Evolutionary conservation across 208 protist genomes (phyloP).

Genomic region (Crithidia sp.): DNA sequence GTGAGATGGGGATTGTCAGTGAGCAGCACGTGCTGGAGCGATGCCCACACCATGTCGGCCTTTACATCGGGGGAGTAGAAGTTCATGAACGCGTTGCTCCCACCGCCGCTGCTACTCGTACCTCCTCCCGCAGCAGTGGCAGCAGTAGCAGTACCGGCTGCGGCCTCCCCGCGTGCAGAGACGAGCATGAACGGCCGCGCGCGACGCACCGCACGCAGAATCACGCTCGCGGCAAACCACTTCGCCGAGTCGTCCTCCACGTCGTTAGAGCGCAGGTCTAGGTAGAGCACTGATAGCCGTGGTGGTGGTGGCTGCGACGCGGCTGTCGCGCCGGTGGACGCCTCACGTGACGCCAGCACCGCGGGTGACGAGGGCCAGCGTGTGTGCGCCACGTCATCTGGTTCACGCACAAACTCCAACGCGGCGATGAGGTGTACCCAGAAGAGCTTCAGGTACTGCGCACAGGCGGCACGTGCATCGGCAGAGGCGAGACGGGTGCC

Average conservation of each 20-base stretch:
- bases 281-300: constrained; percentile 19
- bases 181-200: constrained; percentile 29
- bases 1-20: constrained; percentile 53
- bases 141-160: neutral
- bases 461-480: constrained; percentile 10
- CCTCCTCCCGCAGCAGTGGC: neutral
- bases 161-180: constrained; percentile 5
- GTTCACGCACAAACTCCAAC: constrained; percentile 14
- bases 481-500: constrained; percentile 12
- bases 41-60: constrained; percentile 43
- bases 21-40: constrained; percentile 47
- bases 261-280: constrained; percentile 13
- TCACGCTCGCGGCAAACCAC: constrained; percentile 24
- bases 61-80: constrained; percentile 28
- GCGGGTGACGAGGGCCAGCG: neutral
- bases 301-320: neutral
- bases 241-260: constrained; percentile 16
- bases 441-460: constrained; percentile 26
- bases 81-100: constrained; percentile 14
- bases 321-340: neutral
- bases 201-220: constrained; percentile 26
- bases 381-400: neutral
- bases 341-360: neutral
- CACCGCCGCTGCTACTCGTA: neutral
- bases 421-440: constrained; percentile 18